These are phyloP conservation scores for Aspergillus ostianus DNA, from an alignment of 495 filamentous ascomycete genomes.

Conservation along the genomic window DNA sequence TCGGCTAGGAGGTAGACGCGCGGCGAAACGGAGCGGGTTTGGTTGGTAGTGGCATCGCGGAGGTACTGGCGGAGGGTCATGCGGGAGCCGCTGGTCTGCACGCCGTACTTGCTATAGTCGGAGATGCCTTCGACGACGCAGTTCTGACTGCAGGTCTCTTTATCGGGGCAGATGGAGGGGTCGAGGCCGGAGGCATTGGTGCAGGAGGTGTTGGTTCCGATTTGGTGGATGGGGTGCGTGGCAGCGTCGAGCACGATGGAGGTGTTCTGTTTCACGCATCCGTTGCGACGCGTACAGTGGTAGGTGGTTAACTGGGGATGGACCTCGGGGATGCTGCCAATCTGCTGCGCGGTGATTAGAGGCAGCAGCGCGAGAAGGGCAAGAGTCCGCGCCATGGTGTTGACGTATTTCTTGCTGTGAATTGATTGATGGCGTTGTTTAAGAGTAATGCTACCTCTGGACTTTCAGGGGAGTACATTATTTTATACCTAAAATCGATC, in stretches of 20 bases:
- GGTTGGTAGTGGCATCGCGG: conserved; percentile 13
- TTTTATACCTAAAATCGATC: too few relatives aligned
- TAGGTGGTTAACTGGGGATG: conserved; percentile 37
- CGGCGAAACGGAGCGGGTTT: conserved; percentile 44
- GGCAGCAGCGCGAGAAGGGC: conserved; percentile 15
- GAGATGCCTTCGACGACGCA: conserved; percentile 51
- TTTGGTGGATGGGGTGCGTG: conserved; percentile 46
- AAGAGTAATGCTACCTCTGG: too few relatives aligned
- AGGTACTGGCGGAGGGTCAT: conserved; percentile 47
- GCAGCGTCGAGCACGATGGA: conserved; percentile 40
- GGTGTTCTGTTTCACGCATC: conserved; percentile 38
- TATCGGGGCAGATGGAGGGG: conserved; percentile 44
- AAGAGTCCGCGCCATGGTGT: conserved; percentile 4
- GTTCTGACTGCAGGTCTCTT: conserved; percentile 45
- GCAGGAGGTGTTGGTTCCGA: conserved; percentile 34
- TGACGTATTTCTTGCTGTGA: background rate
- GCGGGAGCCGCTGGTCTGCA: conserved; percentile 40
- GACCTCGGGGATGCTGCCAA: conserved; percentile 29
- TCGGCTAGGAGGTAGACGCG: conserved; percentile 61
- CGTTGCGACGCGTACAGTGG: conserved; percentile 36
- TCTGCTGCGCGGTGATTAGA: conserved; percentile 23
- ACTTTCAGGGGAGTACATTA: background rate
- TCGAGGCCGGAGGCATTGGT: conserved; percentile 39
- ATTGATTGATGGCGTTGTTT: background rate
- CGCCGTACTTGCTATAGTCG: conserved; percentile 46